Conservation (phyloP, 2,329 filamentous ascomycete genomes). For the Aspergillus thermomutatus region DNA sequence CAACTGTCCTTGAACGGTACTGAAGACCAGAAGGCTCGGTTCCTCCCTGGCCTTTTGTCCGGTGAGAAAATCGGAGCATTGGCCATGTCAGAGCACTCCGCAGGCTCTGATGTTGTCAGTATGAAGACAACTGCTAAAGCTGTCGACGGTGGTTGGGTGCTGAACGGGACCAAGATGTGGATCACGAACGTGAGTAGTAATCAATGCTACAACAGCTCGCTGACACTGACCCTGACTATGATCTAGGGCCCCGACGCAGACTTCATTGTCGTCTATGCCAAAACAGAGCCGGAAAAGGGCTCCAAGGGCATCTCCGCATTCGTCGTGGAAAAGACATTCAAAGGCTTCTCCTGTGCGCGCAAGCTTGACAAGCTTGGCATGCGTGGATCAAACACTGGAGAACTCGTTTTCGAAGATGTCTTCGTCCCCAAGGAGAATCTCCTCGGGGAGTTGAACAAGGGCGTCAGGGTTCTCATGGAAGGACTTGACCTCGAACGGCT, state of each 20-base stretch:
- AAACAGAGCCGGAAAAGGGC: constrained; percentile 75
- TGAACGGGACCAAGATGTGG: constrained; percentile 98
- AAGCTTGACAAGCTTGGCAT: constrained; percentile 99
- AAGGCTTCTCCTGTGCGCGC: constrained; percentile 80
- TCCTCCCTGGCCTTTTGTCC: constrained; percentile 75
- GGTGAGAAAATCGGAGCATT: constrained; percentile 81
- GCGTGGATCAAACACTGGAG: constrained; percentile 94
- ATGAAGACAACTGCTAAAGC: constrained; percentile 84
- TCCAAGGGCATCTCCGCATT: constrained; percentile 95
- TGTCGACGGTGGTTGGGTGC: constrained; percentile 77
- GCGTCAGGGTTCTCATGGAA: constrained; percentile 91
- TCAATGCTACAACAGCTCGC: not conserved
- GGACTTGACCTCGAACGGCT: constrained; percentile 91
- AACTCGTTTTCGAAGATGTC: constrained; percentile 84
- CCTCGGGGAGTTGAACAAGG: constrained; percentile 74
- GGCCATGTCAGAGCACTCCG: constrained; percentile 91
- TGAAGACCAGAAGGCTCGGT: constrained; percentile 72
- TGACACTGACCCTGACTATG: not conserved
- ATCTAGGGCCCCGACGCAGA: constrained; percentile 77
- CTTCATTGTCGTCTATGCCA: constrained; percentile 91
- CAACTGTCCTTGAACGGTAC: constrained; percentile 89
- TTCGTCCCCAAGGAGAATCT: constrained; percentile 83
- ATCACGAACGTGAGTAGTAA: constrained; percentile 73
- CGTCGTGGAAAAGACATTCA: constrained; percentile 66
- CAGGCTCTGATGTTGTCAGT: constrained; percentile 89